These are phyloP conservation scores for Aspergillus neotritici DNA, from an alignment of 2,329 filamentous ascomycete species.

Conservation along the genomic window DNA sequence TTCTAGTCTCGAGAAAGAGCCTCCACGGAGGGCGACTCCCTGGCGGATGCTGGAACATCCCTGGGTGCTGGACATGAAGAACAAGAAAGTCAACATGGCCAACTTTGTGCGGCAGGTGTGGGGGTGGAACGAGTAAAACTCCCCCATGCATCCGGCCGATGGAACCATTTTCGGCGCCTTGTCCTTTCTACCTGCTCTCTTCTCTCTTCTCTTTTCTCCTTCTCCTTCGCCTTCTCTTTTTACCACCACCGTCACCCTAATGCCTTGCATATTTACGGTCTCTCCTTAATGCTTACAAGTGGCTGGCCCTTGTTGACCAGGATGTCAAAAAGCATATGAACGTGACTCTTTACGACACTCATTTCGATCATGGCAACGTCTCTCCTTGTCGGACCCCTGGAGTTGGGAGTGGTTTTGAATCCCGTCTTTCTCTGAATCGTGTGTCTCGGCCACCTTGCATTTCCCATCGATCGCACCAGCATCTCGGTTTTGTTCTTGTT, in stretches of 20 bases:
- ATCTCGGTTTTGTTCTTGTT: conserved; percentile 1
- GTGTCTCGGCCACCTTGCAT: neutral
- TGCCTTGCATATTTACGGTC: conserved; percentile 19
- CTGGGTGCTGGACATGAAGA: conserved; percentile 95
- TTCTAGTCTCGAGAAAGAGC: conserved; percentile 84
- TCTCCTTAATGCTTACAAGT: conserved; percentile 20
- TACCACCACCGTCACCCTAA: conserved; percentile 9
- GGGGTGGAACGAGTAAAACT: conserved; percentile 74
- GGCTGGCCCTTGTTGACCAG: conserved; percentile 26
- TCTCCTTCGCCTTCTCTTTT: conserved; percentile 5
- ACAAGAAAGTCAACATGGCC: conserved; percentile 95
- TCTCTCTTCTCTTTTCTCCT: conserved; percentile 2
- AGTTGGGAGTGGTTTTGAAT: conserved; percentile 15
- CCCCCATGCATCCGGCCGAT: too few relatives aligned
- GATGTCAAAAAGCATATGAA: conserved; percentile 25
- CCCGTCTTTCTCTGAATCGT: conserved; percentile 10
- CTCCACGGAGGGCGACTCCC: conserved; percentile 76
- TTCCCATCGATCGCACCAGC: too few relatives aligned
- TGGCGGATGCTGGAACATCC: conserved; percentile 99
- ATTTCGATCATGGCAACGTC: conserved; percentile 16
- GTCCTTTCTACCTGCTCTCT: conserved; percentile 1
- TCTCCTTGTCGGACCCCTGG: conserved; percentile 17
- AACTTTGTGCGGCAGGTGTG: conserved; percentile 91
- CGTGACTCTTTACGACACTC: conserved; percentile 21
- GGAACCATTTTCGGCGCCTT: too few relatives aligned